Conservation (phyloP, 1,284 basidiomycete species). For the Mycosarcoma maydis region DNA sequence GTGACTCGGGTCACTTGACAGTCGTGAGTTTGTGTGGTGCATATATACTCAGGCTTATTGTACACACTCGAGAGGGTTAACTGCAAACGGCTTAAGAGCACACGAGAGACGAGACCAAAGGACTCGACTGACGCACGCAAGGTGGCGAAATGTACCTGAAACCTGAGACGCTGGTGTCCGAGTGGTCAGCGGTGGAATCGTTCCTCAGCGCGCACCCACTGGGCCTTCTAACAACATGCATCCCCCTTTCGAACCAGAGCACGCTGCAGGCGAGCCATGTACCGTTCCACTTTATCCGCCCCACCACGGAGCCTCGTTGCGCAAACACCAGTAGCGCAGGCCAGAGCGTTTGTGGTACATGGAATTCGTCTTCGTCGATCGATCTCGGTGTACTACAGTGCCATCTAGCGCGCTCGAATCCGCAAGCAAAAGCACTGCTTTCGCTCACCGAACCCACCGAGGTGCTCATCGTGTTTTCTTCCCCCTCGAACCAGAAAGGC, state of each 20-base stretch:
- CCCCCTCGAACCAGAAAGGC: conserved; percentile 4
- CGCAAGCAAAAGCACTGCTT: conserved; percentile 45
- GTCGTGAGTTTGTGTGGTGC: too few relatives aligned
- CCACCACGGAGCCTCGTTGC: not conserved
- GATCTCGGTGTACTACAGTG: conserved; percentile 24
- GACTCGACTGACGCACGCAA: too few relatives aligned
- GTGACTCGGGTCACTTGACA: too few relatives aligned
- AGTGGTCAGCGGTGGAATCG: conserved; percentile 4
- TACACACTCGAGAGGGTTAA: too few relatives aligned
- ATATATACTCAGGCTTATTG: too few relatives aligned
- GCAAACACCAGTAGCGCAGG: not conserved
- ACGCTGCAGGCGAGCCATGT: conserved; percentile 39
- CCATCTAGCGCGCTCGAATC: conserved; percentile 43
- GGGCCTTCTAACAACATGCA: conserved; percentile 40
- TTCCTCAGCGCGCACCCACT: conserved; percentile 25
- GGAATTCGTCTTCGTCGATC: not conserved
- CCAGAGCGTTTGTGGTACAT: conserved; percentile 1
- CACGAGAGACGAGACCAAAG: too few relatives aligned
- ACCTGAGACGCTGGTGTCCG: conserved; percentile 13
- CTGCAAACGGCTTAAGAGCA: too few relatives aligned
- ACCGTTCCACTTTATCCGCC: conserved; percentile 22
- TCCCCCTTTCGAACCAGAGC: conserved; percentile 11
- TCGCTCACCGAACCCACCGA: not conserved
- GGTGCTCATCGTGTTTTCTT: conserved; percentile 32
- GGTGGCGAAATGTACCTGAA: conserved; percentile 48